A percentile compares a stretch with the other conserved stretches of the same genome.
These are phyloP conservation scores for Jackrogersella minutella DNA, from an alignment of 495 filamentous ascomycete species.

Conservation along the genomic window DNA sequence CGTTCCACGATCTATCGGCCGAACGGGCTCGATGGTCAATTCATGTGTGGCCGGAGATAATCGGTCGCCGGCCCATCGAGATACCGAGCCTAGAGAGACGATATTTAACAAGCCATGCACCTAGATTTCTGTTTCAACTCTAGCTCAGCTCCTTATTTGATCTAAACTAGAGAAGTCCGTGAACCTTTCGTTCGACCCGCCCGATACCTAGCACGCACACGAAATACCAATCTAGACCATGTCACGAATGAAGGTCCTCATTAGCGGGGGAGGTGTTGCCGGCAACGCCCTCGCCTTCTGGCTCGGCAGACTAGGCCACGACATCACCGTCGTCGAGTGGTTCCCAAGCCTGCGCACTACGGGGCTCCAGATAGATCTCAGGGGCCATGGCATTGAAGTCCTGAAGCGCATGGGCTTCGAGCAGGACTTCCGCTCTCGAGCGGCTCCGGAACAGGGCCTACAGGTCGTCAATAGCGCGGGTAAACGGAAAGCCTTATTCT, in stretches of 20 bases:
- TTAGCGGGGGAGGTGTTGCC: constrained; percentile 55
- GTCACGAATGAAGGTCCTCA: constrained; percentile 53
- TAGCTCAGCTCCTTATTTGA: background rate
- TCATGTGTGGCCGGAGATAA: constrained; percentile 21
- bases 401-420: constrained; percentile 63
- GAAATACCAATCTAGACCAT: constrained; percentile 16
- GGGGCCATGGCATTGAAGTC: constrained; percentile 55
- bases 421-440: constrained; percentile 50
- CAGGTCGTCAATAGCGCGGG: constrained; percentile 53
- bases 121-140: background rate
- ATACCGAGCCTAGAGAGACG: background rate
- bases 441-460: constrained; percentile 51
- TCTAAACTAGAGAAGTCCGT: background rate
- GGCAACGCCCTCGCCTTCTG: constrained; percentile 60
- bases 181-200: background rate
- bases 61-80: background rate
- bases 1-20: background rate
- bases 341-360: constrained; percentile 52
- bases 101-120: background rate
- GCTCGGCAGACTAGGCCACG: constrained; percentile 58
- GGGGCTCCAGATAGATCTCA: constrained; percentile 63
- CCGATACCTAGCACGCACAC: background rate
- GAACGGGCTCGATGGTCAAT: background rate
- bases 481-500: constrained; percentile 52
- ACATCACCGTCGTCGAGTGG: constrained; percentile 63